These are phyloP conservation scores for Suillus decipiens DNA, from an alignment of 768 basidiomycete genomes.

Conservation along the genomic window DNA sequence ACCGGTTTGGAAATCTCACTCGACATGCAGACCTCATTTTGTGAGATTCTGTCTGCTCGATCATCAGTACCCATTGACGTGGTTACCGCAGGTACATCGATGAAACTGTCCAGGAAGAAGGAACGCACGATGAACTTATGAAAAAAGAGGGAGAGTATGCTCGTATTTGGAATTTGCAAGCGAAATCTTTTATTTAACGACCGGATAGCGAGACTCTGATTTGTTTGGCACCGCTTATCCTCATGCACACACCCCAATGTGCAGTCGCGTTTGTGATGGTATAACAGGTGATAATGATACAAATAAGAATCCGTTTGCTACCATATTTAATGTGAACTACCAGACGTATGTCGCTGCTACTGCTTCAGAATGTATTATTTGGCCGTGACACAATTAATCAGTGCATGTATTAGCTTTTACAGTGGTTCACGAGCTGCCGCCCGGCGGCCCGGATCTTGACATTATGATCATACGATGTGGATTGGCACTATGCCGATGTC, in stretches of 20 bases:
- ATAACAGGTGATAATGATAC: not conserved
- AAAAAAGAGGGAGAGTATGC: constrained; percentile 64
- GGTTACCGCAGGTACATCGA: constrained; percentile 60
- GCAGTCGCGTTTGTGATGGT: not conserved
- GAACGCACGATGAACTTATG: constrained; percentile 64
- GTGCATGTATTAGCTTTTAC: no score
- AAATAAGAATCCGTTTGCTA: not conserved
- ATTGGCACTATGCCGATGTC: no score
- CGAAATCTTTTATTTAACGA: constrained; percentile 57
- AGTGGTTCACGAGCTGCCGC: not conserved
- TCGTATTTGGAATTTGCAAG: constrained; percentile 72
- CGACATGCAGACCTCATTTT: constrained; percentile 70
- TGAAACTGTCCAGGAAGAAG: constrained; percentile 62
- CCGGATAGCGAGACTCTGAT: not conserved
- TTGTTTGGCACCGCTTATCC: not conserved
- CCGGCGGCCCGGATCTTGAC: no score
- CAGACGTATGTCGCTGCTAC: not conserved
- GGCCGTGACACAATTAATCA: no score
- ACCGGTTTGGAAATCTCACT: constrained; percentile 61
- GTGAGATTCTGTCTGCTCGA: constrained; percentile 35
- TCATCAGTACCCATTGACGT: not conserved
- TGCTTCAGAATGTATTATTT: not conserved
- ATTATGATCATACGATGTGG: no score
- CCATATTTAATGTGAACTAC: no score
- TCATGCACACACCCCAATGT: not conserved